phyloP scores from a whole-genome alignment of 2,329 filamentous ascomycete species.

The Aspergillus pseudoviridinutans region DNA sequence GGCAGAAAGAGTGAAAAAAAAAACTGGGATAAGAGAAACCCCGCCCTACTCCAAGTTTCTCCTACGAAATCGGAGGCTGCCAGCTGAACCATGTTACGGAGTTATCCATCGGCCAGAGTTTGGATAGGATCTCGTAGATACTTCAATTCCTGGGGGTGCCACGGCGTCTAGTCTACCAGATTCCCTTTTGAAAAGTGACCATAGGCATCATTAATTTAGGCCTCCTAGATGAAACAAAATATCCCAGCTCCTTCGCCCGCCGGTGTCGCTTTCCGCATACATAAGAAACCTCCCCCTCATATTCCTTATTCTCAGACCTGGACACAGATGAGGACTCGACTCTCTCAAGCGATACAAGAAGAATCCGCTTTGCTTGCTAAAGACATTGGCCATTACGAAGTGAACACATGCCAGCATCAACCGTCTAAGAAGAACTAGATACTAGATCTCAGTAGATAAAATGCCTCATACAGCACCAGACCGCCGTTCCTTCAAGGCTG shows the following conservation, averaged over 20 bases:
- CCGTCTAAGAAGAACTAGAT: neutral
- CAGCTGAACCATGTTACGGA: no score
- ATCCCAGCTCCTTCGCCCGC: neutral
- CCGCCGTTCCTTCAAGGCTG: neutral
- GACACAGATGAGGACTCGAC: neutral
- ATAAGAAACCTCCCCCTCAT: neutral
- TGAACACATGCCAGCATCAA: neutral
- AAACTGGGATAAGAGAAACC: neutral
- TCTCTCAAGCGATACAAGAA: neutral
- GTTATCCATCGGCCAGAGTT: no score
- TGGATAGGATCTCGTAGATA: no score
- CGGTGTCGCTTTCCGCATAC: neutral
- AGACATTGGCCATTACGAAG: neutral
- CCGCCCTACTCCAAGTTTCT: neutral
- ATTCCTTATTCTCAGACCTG: neutral
- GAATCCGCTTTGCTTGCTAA: neutral
- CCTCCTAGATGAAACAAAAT: neutral
- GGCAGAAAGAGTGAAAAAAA: neutral
- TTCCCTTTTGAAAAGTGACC: neutral
- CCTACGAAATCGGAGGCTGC: no score
- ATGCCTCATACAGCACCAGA: neutral
- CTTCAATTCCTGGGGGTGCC: no score
- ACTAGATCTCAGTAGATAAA: neutral
- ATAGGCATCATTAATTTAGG: neutral
- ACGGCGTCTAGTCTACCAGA: neutral